phyloP scores from a whole-genome alignment of 2,329 filamentous ascomycete genomes.

The Pseudogymnoascus sp. region DNA sequence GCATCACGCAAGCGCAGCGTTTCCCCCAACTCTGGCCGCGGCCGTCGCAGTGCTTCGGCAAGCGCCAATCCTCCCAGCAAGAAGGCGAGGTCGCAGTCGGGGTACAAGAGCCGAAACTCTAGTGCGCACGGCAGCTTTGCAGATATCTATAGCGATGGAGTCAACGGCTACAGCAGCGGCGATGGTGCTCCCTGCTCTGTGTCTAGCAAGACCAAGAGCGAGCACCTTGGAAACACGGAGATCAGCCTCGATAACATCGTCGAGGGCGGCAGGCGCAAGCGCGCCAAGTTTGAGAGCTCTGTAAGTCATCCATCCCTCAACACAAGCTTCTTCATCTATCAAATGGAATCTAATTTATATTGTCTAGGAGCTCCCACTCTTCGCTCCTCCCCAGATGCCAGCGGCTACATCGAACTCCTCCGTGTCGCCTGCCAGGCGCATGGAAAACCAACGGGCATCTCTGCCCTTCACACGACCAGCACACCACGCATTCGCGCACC shows the following conservation, averaged over 20 bases:
- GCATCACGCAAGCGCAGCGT: slow-evolving; percentile 68
- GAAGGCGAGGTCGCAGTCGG: slow-evolving; percentile 59
- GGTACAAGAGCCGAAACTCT: slow-evolving; percentile 57
- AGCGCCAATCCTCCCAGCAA: slow-evolving; percentile 45
- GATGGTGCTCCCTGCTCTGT: slow-evolving; percentile 72
- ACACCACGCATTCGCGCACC: slow-evolving; percentile 72
- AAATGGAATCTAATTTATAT: slow-evolving; percentile 13
- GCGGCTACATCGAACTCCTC: slow-evolving; percentile 96
- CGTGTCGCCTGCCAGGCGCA: slow-evolving; percentile 79
- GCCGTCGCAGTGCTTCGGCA: slow-evolving; percentile 69
- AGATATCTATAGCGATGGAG: slow-evolving; percentile 56
- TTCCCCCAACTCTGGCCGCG: slow-evolving; percentile 61
- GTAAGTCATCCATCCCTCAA: slow-evolving; percentile 49
- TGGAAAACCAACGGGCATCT: slow-evolving; percentile 60
- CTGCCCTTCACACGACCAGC: slow-evolving; percentile 68
- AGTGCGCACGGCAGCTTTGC: slow-evolving; percentile 40
- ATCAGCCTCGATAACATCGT: slow-evolving; percentile 98
- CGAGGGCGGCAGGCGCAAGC: slow-evolving; percentile 89
- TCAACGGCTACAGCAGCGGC: slow-evolving; percentile 77
- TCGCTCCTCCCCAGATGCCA: slow-evolving; percentile 88
- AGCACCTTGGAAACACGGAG: slow-evolving; percentile 86
- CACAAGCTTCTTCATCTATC: not conserved
- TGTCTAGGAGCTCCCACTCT: slow-evolving; percentile 81
- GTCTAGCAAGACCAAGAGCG: slow-evolving; percentile 67
- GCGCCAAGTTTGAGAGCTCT: slow-evolving; percentile 92